Percentiles rank a stretch among this genome's conserved stretches.
These are phyloP conservation scores for Yarrowia divulgata DNA, from an alignment of 805 yeast genomes.

Conservation along the genomic window DNA sequence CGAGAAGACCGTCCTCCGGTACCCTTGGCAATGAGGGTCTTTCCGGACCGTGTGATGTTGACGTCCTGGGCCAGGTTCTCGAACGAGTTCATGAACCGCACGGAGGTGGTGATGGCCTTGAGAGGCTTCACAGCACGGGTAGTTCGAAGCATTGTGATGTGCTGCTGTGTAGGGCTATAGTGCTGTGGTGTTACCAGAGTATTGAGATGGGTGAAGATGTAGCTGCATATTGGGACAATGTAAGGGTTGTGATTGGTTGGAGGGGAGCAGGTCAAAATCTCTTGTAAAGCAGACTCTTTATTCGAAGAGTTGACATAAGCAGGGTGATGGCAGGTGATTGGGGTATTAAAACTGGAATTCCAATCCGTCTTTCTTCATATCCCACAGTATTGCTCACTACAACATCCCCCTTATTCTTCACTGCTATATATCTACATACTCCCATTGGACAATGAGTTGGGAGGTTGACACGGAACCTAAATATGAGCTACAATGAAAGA, in stretches of 20 bases:
- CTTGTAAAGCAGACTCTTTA: too few species aligned
- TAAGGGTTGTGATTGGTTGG: constrained; percentile 2
- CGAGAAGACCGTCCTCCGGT: constrained; percentile 81
- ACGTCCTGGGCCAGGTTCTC: constrained; percentile 60
- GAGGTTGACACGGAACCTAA: too few species aligned
- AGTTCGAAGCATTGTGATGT: constrained; percentile 35
- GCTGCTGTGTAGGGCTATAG: background rate
- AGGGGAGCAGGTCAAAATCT: background rate
- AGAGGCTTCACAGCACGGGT: constrained; percentile 37
- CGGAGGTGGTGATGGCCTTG: constrained; percentile 33
- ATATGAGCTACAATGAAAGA: too few species aligned
- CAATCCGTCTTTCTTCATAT: too few species aligned
- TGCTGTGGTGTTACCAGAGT: background rate
- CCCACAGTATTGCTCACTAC: too few species aligned
- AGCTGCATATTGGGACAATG: constrained; percentile 31
- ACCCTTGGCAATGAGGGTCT: constrained; percentile 74
- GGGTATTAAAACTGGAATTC: too few species aligned
- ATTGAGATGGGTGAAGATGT: constrained; percentile 1
- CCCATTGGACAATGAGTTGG: too few species aligned
- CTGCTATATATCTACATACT: too few species aligned
- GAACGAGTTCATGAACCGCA: constrained; percentile 50
- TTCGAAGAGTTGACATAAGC: too few species aligned
- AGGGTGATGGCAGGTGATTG: too few species aligned
- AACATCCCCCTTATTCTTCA: too few species aligned
- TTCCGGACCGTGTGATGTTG: constrained; percentile 73